These are phyloP conservation scores for Novymonas esmeraldas DNA, from an alignment of 208 protist species.

Conservation along the genomic window DNA sequence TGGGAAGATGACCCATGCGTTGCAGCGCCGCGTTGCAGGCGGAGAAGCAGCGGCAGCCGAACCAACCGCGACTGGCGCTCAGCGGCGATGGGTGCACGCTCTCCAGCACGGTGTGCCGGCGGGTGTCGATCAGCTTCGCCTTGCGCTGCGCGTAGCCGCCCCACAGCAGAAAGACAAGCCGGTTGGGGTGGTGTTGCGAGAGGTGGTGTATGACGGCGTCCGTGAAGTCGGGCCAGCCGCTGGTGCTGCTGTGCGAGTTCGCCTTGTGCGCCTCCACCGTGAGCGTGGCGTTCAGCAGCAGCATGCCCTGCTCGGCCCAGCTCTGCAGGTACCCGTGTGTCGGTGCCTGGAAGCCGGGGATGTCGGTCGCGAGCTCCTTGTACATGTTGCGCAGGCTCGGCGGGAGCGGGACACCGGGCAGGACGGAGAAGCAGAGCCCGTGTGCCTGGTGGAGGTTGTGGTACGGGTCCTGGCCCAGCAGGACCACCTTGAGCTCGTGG, in stretches of 20 bases:
- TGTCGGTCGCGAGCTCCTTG: slow-evolving; percentile 93
- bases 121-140: slow-evolving; percentile 75
- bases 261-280: slow-evolving; percentile 93
- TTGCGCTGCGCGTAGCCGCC: slow-evolving; percentile 95
- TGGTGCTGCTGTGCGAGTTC: slow-evolving; percentile 92
- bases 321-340: slow-evolving; percentile 93
- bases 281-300: slow-evolving; percentile 97
- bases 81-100: slow-evolving; percentile 90
- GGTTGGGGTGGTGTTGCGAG: slow-evolving; percentile 54
- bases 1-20: slow-evolving; percentile 63
- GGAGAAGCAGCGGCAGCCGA: slow-evolving; percentile 84
- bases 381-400: slow-evolving; percentile 96
- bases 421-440: slow-evolving; percentile 97
- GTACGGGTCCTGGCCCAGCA: slow-evolving; percentile 98
- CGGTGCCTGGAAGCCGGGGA: slow-evolving; percentile 82
- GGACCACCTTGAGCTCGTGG: slow-evolving; percentile 91
- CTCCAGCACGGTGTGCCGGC: slow-evolving; percentile 90
- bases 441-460: slow-evolving; percentile 95
- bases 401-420: slow-evolving; percentile 83
- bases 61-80: slow-evolving; percentile 70
- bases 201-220: slow-evolving; percentile 92
- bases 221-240: slow-evolving; percentile 96
- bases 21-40: slow-evolving; percentile 79
- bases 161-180: slow-evolving; percentile 97
- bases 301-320: slow-evolving; percentile 97